These are phyloP conservation scores for Zarea fungicola DNA, from an alignment of 2,329 filamentous ascomycete species.

Conservation along the genomic window DNA sequence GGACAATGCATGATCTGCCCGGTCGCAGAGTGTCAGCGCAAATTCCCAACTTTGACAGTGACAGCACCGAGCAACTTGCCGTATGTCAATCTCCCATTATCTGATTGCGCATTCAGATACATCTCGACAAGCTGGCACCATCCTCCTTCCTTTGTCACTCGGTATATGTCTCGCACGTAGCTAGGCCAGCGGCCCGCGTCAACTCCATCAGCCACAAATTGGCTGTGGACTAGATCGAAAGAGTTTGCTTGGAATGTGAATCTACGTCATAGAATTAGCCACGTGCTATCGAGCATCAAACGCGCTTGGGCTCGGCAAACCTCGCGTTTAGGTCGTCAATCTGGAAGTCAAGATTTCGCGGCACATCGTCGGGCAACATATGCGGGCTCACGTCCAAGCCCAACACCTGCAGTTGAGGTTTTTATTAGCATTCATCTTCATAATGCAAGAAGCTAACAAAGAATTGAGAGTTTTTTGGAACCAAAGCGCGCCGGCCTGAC, in stretches of 20 bases:
- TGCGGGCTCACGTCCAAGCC: constrained; percentile 68
- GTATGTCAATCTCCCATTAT: constrained; percentile 71
- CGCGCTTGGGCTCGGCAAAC: constrained; percentile 30
- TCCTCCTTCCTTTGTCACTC: constrained; percentile 66
- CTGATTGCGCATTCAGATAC: constrained; percentile 79
- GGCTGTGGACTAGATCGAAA: constrained; percentile 82
- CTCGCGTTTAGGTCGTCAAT: constrained; percentile 66
- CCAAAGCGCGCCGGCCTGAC: background rate
- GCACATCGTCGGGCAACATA: constrained; percentile 58
- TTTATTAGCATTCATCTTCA: constrained; percentile 1
- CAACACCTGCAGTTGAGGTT: constrained; percentile 48
- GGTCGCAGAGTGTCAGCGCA: constrained; percentile 9
- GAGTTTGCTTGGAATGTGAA: constrained; percentile 64
- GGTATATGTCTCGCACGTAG: constrained; percentile 72
- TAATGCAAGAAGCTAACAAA: background rate
- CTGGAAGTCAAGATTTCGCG: constrained; percentile 65
- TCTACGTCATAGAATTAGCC: constrained; percentile 25
- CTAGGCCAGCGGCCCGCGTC: constrained; percentile 65
- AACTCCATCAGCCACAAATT: constrained; percentile 66
- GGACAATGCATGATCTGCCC: constrained; percentile 55
- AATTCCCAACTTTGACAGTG: background rate
- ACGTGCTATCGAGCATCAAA: background rate
- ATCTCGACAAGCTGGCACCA: constrained; percentile 90
- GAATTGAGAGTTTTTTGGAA: background rate
- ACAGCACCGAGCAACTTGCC: constrained; percentile 32